phyloP scores from a whole-genome alignment of 345 rosid genomes.

The Gossypium bickii region DNA sequence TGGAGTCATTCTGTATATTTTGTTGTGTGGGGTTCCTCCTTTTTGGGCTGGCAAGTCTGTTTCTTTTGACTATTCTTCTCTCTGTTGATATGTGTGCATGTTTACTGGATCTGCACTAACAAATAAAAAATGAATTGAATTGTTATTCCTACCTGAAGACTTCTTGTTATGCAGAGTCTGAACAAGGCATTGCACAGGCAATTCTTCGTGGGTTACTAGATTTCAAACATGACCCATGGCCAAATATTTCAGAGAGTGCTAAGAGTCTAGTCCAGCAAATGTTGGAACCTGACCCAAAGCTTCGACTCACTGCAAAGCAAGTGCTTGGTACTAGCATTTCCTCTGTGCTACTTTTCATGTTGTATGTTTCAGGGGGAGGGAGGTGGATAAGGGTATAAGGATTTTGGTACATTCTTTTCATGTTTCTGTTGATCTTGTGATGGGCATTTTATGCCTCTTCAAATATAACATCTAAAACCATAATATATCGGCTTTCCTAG shows the following conservation, averaged over 20 bases:
- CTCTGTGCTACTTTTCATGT: slow-evolving; percentile 6
- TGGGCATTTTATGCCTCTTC: neutral
- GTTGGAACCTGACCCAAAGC: slow-evolving; percentile 98
- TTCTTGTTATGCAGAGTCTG: slow-evolving; percentile 62
- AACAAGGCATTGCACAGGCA: slow-evolving; percentile 99
- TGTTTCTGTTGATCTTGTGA: neutral
- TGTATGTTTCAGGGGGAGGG: slow-evolving; percentile 1
- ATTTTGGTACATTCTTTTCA: neutral
- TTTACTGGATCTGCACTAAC: neutral
- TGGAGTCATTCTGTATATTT: slow-evolving; percentile 93
- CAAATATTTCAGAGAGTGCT: slow-evolving; percentile 88
- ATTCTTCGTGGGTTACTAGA: slow-evolving; percentile 93
- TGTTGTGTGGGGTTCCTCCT: slow-evolving; percentile 97
- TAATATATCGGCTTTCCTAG: neutral
- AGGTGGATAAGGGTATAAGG: neutral
- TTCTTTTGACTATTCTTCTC: neutral
- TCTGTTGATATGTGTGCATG: neutral
- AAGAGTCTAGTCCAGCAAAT: slow-evolving; percentile 83
- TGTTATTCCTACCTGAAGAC: slow-evolving; percentile 1
- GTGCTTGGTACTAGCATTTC: slow-evolving; percentile 66
- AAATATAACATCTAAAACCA: neutral
- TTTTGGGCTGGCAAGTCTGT: slow-evolving; percentile 88
- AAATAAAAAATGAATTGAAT: neutral
- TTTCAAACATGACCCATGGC: slow-evolving; percentile 99
- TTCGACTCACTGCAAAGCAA: slow-evolving; percentile 88